Base-by-base conservation (phyloP, 495 filamentous ascomycete genomes). In the Ascobolus immersus region DNA sequence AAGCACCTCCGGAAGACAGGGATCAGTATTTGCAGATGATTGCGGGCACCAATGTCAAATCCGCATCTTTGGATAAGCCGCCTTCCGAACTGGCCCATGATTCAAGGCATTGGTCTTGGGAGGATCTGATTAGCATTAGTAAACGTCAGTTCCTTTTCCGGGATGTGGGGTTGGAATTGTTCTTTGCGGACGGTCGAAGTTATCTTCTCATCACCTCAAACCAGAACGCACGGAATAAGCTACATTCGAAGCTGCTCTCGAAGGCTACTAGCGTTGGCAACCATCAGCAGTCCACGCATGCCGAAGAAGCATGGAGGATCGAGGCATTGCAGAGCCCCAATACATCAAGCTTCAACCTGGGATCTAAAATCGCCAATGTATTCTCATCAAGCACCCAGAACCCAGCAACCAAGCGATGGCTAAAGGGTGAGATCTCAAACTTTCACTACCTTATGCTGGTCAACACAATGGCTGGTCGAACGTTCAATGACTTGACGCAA, bases 361-460 rank as follows among this genome's bases (percentile, higher is more conserved):
- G 89, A 4, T 77, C 77, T 11, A 81, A 80, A 45, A 81, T 94
- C 50, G 81, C 77, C n/a, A 90, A 72, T 51, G 82, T 93, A 9
- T 94, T 94, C 56, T 79, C 78, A 35, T 61, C 71, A 37, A 7
- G 28, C 11, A 53, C 64, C 3, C 65, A 69, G 11, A 80, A 79
- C 45, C 77, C 81, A 18, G 72, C 77, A 28, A 94, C 89, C 39
- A 71, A 71, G 22, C 76, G 73, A 57, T 96, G 86, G 86, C 61
- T 78, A 34, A 73, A 71, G 46, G 89, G 86, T 4, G 89, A 94
- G 44, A 77, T 93, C 6, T 94, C 89, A 4, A 96, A 96, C 49
- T 96, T 94, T 45, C 80, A 92, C 51, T 96, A 96, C 51, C 64
- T 96, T 18, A 94, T 96, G 89, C 64, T 91, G 28, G 67, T 96